Evolutionary conservation across 805 yeast species (phyloP).

Genomic region (Kluyveromyces aestuarii): DNA sequence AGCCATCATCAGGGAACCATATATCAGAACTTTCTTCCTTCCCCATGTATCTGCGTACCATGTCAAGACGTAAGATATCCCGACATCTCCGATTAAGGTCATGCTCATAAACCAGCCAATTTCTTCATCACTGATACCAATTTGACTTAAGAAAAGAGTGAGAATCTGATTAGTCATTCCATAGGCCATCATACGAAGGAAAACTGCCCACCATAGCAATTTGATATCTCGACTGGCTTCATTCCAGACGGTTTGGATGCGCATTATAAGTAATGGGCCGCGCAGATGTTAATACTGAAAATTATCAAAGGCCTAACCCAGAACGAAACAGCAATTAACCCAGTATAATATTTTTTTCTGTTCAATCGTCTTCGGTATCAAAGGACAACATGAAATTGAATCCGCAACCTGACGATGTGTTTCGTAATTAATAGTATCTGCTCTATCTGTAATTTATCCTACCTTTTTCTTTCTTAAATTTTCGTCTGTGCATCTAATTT

Average conservation of each 20-base stretch:
- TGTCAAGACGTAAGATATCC: slow-evolving; percentile 59
- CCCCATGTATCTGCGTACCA: slow-evolving; percentile 73
- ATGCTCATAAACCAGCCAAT: slow-evolving; percentile 78
- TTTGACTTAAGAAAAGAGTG: slow-evolving; percentile 51
- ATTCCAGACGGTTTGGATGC: slow-evolving; percentile 18
- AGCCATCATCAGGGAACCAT: slow-evolving; percentile 62
- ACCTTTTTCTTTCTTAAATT: no score
- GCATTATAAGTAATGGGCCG: slow-evolving; percentile 5
- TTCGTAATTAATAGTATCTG: no score
- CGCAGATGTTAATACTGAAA: not conserved
- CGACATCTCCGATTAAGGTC: slow-evolving; percentile 71
- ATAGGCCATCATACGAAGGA: slow-evolving; percentile 62
- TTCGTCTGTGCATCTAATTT: no score
- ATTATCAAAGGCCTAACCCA: not conserved
- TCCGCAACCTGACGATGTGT: no score
- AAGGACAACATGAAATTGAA: no score
- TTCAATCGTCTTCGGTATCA: not conserved
- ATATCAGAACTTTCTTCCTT: slow-evolving; percentile 50
- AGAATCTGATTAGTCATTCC: slow-evolving; percentile 75
- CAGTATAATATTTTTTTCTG: not conserved
- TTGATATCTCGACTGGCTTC: slow-evolving; percentile 45
- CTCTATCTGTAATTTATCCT: no score
- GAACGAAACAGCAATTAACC: no score
- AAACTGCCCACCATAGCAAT: slow-evolving; percentile 59
- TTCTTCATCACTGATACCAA: slow-evolving; percentile 44